Percentiles rank a stretch among this genome's conserved stretches.
Conservation (phyloP, 176 grass and related monocot genomes). For the Hordeum marinum region DNA sequence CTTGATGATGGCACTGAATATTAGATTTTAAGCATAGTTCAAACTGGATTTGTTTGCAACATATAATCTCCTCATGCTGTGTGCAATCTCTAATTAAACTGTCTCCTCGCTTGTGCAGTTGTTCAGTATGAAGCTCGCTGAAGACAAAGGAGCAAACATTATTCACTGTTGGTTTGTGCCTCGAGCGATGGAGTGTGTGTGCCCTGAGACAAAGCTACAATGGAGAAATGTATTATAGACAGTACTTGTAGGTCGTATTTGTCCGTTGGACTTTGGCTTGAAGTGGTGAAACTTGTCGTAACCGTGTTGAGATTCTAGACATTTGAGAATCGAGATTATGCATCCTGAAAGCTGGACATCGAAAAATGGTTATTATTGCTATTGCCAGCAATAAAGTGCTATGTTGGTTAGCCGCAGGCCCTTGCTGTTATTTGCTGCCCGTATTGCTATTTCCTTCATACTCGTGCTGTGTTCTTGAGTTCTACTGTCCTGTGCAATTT, state of each 20-base stretch:
- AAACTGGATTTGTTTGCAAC: not conserved
- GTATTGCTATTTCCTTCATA: no score
- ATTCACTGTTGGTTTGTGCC: not conserved
- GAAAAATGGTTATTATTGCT: not conserved
- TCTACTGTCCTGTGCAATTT: no score
- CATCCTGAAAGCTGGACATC: not conserved
- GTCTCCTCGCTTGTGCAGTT: conserved; percentile 4
- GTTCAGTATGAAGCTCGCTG: conserved; percentile 49
- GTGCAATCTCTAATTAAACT: not conserved
- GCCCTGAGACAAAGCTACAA: not conserved
- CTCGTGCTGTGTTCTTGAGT: no score
- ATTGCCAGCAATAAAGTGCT: not conserved
- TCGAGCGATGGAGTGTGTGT: not conserved
- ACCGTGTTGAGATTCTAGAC: not conserved
- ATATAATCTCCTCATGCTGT: not conserved
- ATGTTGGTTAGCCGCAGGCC: not conserved
- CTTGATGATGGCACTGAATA: not conserved
- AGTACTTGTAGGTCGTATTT: not conserved
- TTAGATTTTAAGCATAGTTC: not conserved
- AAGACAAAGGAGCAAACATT: not conserved
- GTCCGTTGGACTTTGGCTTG: not conserved
- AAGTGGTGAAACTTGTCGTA: not conserved
- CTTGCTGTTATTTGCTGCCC: not conserved
- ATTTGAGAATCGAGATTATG: not conserved
- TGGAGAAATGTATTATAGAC: not conserved